Base-by-base conservation (phyloP, 2,329 filamentous ascomycete genomes). In the Paecilomyces variotii region DNA sequence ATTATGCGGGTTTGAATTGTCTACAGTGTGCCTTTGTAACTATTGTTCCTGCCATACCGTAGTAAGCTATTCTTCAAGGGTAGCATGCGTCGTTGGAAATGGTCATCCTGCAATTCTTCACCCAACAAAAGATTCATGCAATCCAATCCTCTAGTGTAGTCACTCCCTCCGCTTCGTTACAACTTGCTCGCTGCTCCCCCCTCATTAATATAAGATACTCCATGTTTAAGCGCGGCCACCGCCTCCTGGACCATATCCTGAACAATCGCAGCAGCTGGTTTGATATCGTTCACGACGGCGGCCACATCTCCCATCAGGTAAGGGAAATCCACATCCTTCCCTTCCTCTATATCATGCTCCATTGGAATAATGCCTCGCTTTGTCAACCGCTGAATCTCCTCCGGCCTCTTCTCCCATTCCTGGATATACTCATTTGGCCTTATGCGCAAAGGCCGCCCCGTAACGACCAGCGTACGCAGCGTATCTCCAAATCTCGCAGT, bases 271-370 rank as follows among this genome's bases (percentile, higher is more conserved):
- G 79, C 83, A 0, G 93, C 93, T 0, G 92, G 91, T 78, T 94
- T 86, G 60, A 97, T 84, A 64, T 87, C 85, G 34, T 78, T 74
- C 59, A 97, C 89, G 0, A 87, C 82, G 1, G 89, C 92, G 0
- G 91, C 89, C 7, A 97, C 92, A 77, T 96, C 91, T 0, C 93
- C 93, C 93, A 97, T 97, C 68, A 97, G 72, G 74, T 93, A 91
- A 11, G 93, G 93, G 58, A 89, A 79, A 69, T 97, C 93, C 11
- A 96, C 79, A 49, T 96, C 91, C 57, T 86, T 87, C 0, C 88
- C 89, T 57, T 91, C 82, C 55, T 96, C 90, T 68, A 96, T 79
- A 70, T 97, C 93, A 69, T 90, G 81, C 75, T 88, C 84, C 62
- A 97, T 79, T 0, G 93, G 93, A 61, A 95, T 87, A 30, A 96